Conservation (phyloP, 768 basidiomycete species). For the Zangia roseola region DNA sequence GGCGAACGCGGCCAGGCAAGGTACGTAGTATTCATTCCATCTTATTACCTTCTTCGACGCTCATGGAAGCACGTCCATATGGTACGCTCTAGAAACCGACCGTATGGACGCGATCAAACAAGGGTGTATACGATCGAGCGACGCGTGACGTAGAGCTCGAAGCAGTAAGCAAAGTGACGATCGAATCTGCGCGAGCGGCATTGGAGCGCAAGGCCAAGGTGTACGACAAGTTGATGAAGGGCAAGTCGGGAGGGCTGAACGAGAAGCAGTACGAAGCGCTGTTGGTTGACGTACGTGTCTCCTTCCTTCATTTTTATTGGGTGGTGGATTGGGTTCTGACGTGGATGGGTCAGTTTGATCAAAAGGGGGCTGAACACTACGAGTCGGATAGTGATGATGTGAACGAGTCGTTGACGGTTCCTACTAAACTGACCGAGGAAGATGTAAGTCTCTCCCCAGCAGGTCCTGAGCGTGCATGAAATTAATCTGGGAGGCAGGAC, state of each 20-base stretch:
- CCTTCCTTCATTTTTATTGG: not conserved
- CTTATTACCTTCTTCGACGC: not conserved
- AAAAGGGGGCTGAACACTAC: slow-evolving; percentile 50
- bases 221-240: slow-evolving; percentile 75
- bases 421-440: slow-evolving; percentile 38
- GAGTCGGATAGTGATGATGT: slow-evolving; percentile 74
- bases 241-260: slow-evolving; percentile 73
- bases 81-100: slow-evolving; percentile 59
- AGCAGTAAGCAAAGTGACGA: slow-evolving; percentile 61
- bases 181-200: slow-evolving; percentile 68
- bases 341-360: slow-evolving; percentile 55
- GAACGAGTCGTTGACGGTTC: slow-evolving; percentile 73
- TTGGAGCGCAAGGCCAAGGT: slow-evolving; percentile 78
- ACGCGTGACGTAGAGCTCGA: slow-evolving; percentile 71
- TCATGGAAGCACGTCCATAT: not conserved
- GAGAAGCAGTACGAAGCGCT: slow-evolving; percentile 72
- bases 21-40: slow-evolving; percentile 35
- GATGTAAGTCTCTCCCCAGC: slow-evolving; percentile 32
- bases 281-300: slow-evolving; percentile 68
- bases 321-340: not conserved
- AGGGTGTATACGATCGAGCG: slow-evolving; percentile 65
- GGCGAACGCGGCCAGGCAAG: slow-evolving; percentile 65
- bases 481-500: slow-evolving; percentile 39
- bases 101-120: slow-evolving; percentile 74
- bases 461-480: no score